Conservation (phyloP, 208 protist species). For the Leishmania aethiopica region DNA sequence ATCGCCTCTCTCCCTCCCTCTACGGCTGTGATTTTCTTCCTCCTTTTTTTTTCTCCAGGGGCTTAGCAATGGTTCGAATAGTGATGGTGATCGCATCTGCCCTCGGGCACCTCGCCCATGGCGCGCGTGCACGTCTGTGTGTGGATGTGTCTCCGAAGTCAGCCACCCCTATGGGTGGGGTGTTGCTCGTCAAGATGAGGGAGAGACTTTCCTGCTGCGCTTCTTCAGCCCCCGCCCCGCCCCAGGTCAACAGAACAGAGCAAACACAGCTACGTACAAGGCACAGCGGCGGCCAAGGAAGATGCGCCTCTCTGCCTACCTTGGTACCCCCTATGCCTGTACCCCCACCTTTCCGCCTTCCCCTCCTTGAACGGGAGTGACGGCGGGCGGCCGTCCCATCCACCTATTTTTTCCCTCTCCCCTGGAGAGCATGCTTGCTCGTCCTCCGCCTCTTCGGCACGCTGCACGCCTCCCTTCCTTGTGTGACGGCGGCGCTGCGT, state of each 20-base stretch:
- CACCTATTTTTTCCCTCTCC: neutral
- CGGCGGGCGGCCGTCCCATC: neutral
- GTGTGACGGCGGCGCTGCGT: neutral
- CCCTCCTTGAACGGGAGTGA: neutral
- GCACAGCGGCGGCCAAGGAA: neutral
- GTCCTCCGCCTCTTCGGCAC: neutral
- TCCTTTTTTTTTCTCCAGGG: neutral
- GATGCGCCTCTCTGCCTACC: neutral
- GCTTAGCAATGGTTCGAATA: neutral
- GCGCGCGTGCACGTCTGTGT: neutral
- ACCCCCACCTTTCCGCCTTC: neutral
- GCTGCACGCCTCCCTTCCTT: neutral
- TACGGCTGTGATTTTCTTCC: neutral
- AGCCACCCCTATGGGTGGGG: neutral
- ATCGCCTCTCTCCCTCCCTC: neutral
- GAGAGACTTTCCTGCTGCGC: neutral
- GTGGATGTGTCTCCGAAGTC: neutral
- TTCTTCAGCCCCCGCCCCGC: neutral
- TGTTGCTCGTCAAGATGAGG: neutral
- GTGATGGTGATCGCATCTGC: slow-evolving; percentile 1
- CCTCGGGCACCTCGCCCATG: neutral
- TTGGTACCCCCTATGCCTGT: neutral
- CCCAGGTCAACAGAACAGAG: neutral
- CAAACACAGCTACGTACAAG: neutral
- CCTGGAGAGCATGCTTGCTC: neutral